Percentiles rank a stretch among this genome's conserved stretches.
These are phyloP conservation scores for Fusarium nanum DNA, from an alignment of 2,329 filamentous ascomycete genomes.

Conservation along the genomic window DNA sequence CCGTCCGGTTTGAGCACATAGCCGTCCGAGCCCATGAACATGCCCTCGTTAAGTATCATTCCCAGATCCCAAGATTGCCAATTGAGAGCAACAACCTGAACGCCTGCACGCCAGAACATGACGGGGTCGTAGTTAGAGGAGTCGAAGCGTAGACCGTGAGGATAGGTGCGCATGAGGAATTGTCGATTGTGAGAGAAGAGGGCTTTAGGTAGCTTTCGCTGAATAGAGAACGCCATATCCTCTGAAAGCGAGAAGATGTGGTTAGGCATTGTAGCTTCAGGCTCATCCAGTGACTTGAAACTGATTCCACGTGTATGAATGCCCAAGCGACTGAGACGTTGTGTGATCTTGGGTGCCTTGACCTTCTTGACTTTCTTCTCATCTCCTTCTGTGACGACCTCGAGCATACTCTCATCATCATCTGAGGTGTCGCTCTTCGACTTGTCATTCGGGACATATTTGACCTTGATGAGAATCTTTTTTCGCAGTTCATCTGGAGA, in stretches of 20 bases:
- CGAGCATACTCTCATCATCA: conserved; percentile 3
- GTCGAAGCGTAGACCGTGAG: conserved; percentile 78
- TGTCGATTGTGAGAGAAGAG: conserved; percentile 86
- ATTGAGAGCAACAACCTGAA: conserved; percentile 96
- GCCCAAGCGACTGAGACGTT: conserved; percentile 4
- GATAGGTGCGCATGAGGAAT: conserved; percentile 92
- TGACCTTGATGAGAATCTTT: conserved; percentile 88
- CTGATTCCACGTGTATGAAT: conserved; percentile 15
- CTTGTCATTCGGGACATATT: conserved; percentile 50
- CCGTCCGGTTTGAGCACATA: conserved; percentile 86
- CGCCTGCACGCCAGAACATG: conserved; percentile 89
- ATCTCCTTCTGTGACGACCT: neutral
- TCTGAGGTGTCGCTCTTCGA: neutral
- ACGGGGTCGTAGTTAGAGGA: conserved; percentile 95
- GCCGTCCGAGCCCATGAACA: conserved; percentile 88
- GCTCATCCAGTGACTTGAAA: conserved; percentile 6
- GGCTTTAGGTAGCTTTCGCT: conserved; percentile 72
- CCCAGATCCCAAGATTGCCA: conserved; percentile 95
- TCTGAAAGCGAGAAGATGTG: conserved; percentile 92
- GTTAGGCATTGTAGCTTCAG: conserved; percentile 63
- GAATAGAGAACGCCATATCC: conserved; percentile 71
- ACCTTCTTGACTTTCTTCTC: conserved; percentile 17
- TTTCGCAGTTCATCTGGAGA: conserved; percentile 75
- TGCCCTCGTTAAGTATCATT: conserved; percentile 96
- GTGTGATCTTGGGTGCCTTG: conserved; percentile 4